phyloP scores from a whole-genome alignment of 371 early-diverging fungal species.

The Rhizopus arrhizus region DNA sequence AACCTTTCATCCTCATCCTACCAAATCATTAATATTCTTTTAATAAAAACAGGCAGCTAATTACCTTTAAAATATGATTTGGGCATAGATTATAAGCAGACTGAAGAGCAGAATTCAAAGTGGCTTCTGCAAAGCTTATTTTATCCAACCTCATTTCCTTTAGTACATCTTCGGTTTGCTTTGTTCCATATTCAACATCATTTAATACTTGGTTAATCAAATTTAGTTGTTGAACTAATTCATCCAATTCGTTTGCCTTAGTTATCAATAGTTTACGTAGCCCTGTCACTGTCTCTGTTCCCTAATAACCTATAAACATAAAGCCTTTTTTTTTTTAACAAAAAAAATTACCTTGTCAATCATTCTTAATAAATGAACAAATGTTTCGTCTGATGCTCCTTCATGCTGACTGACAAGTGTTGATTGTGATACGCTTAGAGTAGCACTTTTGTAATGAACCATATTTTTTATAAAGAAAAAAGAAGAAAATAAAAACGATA shows the following conservation, averaged over 20 bases:
- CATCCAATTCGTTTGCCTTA: constrained; percentile 34
- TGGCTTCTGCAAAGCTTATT: constrained; percentile 32
- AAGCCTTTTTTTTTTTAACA: background rate
- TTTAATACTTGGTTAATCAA: constrained; percentile 33
- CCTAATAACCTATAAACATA: constrained; percentile 11
- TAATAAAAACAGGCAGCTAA: background rate
- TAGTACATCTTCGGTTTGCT: constrained; percentile 30
- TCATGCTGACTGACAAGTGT: background rate
- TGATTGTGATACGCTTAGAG: background rate
- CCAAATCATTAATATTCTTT: background rate
- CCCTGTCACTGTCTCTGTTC: constrained; percentile 32
- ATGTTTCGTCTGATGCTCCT: constrained; percentile 19
- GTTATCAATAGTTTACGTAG: constrained; percentile 29
- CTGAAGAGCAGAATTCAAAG: constrained; percentile 31
- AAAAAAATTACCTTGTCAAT: constrained; percentile 24
- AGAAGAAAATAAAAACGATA: no score
- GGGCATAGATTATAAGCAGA: constrained; percentile 22
- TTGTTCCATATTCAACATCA: constrained; percentile 33
- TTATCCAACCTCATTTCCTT: constrained; percentile 22
- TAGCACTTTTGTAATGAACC: background rate
- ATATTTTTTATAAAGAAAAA: no score
- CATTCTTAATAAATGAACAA: constrained; percentile 28
- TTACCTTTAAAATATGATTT: no score
- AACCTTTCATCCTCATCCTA: background rate
- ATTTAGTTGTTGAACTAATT: constrained; percentile 34